Percentiles rank a stretch among this genome's conserved stretches.
Conservation (phyloP, 345 rosid species). For the Dimocarpus longan region DNA sequence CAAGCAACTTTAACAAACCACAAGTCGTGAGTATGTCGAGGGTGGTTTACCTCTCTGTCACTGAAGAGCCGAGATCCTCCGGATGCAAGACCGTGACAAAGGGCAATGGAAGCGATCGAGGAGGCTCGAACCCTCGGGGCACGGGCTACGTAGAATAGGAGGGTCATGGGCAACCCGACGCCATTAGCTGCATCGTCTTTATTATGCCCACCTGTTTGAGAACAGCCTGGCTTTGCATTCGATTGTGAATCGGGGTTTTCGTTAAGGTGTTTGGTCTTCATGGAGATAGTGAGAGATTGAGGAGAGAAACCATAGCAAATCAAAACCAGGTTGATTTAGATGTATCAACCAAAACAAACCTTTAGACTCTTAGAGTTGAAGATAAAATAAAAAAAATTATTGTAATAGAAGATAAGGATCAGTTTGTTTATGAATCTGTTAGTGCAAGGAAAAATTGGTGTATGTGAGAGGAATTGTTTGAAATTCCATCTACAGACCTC, state of each 20-base stretch:
- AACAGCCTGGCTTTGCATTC: conserved; percentile 11
- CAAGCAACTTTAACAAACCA: conserved; percentile 82
- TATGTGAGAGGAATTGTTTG: neutral
- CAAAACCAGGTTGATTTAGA: neutral
- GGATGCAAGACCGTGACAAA: conserved; percentile 42
- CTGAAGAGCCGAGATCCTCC: conserved; percentile 51
- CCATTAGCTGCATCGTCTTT: conserved; percentile 35
- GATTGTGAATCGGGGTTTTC: conserved; percentile 16
- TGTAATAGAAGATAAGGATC: neutral
- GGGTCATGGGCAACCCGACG: conserved; percentile 55
- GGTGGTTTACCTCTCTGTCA: conserved; percentile 27
- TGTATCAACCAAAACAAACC: conserved; percentile 2
- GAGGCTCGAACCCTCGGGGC: conserved; percentile 62
- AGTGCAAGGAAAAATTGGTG: neutral
- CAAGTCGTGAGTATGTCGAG: conserved; percentile 39
- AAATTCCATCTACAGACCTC: neutral
- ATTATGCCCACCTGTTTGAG: conserved; percentile 3
- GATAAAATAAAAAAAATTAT: too few relatives aligned
- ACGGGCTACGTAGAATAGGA: conserved; percentile 33
- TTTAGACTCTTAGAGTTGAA: neutral
- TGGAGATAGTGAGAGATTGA: conserved; percentile 26
- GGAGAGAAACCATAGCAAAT: conserved; percentile 25
- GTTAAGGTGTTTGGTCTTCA: conserved; percentile 34
- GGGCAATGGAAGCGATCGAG: conserved; percentile 35
- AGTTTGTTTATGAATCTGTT: neutral